phyloP scores from a whole-genome alignment of 768 basidiomycete genomes.

The Pleurotus pulmonarius region DNA sequence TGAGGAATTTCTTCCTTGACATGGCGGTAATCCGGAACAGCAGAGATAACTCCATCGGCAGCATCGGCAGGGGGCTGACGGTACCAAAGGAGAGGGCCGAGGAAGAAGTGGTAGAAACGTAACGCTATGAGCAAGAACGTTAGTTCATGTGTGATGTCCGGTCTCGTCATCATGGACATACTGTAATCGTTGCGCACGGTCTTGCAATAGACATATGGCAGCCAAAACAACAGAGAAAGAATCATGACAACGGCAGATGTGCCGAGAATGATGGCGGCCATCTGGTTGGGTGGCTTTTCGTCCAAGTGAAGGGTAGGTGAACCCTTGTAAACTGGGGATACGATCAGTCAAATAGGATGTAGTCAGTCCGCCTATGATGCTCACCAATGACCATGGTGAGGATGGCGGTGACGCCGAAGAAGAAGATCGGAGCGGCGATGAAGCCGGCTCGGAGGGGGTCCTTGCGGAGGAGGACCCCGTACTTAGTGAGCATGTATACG shows the following conservation, averaged over 20 bases:
- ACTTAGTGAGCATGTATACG: constrained; percentile 20
- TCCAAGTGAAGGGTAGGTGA: constrained; percentile 19
- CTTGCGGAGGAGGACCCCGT: constrained; percentile 19
- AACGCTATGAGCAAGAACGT: constrained; percentile 11
- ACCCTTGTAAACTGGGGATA: constrained; percentile 18
- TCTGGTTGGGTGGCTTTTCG: constrained; percentile 9
- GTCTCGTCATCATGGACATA: not conserved
- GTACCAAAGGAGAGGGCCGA: constrained; percentile 23
- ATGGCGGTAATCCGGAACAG: constrained; percentile 24
- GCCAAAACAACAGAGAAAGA: constrained; percentile 23
- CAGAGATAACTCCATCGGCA: constrained; percentile 3
- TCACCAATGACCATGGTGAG: constrained; percentile 22
- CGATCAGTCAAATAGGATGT: not conserved
- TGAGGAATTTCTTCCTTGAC: constrained; percentile 11
- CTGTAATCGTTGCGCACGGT: constrained; percentile 24
- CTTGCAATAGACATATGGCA: constrained; percentile 23
- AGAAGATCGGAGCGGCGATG: constrained; percentile 21
- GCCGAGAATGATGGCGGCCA: constrained; percentile 20
- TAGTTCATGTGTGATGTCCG: too few relatives aligned
- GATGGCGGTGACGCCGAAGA: constrained; percentile 22
- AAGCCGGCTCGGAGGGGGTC: constrained; percentile 19
- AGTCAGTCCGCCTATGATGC: not conserved
- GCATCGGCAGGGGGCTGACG: constrained; percentile 20
- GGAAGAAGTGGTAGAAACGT: constrained; percentile 26
- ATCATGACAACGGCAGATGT: constrained; percentile 17